phyloP scores from a whole-genome alignment of 176 grass and related monocot genomes.

The Paspalum notatum region DNA sequence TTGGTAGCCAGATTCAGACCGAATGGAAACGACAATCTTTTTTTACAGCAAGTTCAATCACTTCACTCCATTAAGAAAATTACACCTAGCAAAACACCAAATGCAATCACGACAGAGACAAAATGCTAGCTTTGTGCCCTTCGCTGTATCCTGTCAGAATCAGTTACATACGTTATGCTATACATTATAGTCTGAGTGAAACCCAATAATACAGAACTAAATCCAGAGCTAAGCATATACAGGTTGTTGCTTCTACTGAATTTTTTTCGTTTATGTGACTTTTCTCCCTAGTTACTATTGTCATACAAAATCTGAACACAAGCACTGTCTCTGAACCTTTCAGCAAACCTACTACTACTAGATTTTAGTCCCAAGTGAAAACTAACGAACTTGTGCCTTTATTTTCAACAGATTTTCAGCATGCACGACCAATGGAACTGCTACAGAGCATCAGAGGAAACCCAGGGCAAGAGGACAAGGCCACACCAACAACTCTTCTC shows the following conservation, averaged over 20 bases:
- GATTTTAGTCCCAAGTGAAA: too few species aligned
- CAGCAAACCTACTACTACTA: too few species aligned
- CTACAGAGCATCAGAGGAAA: slow-evolving; percentile 51
- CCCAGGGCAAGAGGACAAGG: neutral
- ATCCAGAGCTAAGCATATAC: too few species aligned
- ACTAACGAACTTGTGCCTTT: neutral
- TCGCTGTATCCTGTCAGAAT: neutral
- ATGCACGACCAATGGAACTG: slow-evolving; percentile 86
- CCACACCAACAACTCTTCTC: slow-evolving; percentile 41
- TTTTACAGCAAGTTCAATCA: neutral
- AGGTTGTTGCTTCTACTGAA: too few species aligned
- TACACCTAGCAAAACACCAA: neutral
- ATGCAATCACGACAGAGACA: neutral
- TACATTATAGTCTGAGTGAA: too few species aligned
- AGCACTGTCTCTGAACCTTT: too few species aligned
- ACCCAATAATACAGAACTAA: neutral
- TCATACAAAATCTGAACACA: too few species aligned
- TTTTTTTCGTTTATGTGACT: too few species aligned
- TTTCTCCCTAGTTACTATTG: too few species aligned
- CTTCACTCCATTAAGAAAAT: neutral
- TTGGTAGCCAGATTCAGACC: neutral
- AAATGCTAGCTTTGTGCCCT: neutral
- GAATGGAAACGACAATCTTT: neutral
- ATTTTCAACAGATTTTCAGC: slow-evolving; percentile 64
- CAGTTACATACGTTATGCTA: too few species aligned